Evolutionary conservation across 208 protist species (phyloP).

Genomic region (Leishmania tropica): DNA sequence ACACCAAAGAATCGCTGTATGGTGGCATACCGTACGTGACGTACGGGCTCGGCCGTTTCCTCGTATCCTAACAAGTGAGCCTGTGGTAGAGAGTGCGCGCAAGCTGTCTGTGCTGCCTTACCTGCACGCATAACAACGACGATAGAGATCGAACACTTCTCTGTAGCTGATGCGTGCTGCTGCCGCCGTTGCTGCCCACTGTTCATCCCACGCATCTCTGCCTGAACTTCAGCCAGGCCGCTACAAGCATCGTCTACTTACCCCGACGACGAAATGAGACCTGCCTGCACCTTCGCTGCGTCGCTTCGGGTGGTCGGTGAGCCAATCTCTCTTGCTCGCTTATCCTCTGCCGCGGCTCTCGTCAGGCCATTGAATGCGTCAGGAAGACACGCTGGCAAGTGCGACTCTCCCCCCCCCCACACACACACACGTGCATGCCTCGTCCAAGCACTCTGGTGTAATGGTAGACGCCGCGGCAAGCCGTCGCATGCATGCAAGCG

Average conservation of each 20-base stretch:
- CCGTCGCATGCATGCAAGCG: not conserved
- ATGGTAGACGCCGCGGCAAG: not conserved
- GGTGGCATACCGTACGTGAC: conserved; percentile 43
- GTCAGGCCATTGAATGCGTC: not conserved
- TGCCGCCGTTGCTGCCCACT: not conserved
- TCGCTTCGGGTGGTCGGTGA: not conserved
- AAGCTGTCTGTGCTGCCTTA: not conserved
- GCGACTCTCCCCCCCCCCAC: not conserved
- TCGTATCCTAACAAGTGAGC: not conserved
- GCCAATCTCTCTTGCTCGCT: not conserved
- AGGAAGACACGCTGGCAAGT: not conserved
- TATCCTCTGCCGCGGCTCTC: not conserved
- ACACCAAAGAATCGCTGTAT: conserved; percentile 78
- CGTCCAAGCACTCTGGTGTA: not conserved
- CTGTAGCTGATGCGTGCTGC: not conserved
- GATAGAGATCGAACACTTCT: not conserved
- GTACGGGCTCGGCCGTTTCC: not conserved
- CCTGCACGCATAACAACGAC: not conserved
- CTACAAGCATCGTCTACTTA: not conserved
- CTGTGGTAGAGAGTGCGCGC: not conserved
- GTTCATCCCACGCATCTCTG: not conserved
- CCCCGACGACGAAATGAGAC: not conserved
- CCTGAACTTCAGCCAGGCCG: not conserved
- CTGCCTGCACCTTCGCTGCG: not conserved
- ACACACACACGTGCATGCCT: not conserved